A percentile compares a stretch with the other conserved stretches of the same genome.
Conservation (phyloP, 192 early-diverging fungal species). For the Phlyctochytrium bullatum region DNA sequence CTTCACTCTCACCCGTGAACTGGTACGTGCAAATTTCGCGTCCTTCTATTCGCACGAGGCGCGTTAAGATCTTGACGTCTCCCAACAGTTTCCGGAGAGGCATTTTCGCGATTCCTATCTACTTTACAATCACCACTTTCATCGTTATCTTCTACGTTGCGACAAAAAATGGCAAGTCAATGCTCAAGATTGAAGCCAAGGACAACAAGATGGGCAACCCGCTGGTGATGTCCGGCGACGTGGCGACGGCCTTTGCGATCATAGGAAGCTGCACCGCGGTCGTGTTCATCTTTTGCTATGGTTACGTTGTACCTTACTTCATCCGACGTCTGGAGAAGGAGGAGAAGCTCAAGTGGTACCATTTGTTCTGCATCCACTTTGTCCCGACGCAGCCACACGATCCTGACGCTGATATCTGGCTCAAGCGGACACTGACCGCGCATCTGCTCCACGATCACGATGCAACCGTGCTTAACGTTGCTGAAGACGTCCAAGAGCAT, state of each 20-base stretch:
- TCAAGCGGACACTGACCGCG: not conserved
- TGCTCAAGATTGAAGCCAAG: not conserved
- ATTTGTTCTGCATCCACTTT: slow-evolving; percentile 59
- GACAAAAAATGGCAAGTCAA: slow-evolving; percentile 27
- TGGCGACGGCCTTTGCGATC: not conserved
- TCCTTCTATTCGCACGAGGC: no score
- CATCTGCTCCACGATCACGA: not conserved
- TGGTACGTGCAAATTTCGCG: no score
- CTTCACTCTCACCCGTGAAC: slow-evolving; percentile 61
- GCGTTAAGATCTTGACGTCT: slow-evolving; percentile 58
- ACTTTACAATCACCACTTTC: slow-evolving; percentile 34
- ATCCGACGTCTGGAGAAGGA: slow-evolving; percentile 58
- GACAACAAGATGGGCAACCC: not conserved
- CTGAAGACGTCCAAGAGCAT: slow-evolving; percentile 29
- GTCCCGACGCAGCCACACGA: slow-evolving; percentile 46
- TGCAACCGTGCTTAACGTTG: not conserved
- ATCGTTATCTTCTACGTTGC: slow-evolving; percentile 29
- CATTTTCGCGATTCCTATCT: slow-evolving; percentile 33
- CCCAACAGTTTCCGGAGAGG: slow-evolving; percentile 62
- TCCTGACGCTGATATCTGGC: slow-evolving; percentile 13
- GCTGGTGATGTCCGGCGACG: not conserved
- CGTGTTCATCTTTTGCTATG: not conserved
- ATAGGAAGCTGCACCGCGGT: not conserved
- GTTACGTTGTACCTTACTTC: slow-evolving; percentile 69
- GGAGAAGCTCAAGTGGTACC: slow-evolving; percentile 74